These are phyloP conservation scores for Coffea eugenioides DNA, from an alignment of 257 asterid genomes.

Conservation along the genomic window DNA sequence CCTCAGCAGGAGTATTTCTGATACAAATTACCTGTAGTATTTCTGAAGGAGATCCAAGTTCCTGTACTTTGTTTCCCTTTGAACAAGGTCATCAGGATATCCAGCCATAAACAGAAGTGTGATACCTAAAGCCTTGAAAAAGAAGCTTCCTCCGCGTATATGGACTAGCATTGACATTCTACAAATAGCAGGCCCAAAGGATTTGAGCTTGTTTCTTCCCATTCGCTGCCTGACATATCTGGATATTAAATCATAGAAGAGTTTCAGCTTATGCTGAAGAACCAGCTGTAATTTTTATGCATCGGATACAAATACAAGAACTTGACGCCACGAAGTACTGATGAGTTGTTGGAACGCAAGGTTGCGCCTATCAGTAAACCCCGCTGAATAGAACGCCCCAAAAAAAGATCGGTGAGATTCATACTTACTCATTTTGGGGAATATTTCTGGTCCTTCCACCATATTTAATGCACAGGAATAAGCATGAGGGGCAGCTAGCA, in stretches of 20 bases:
- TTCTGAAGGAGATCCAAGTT: conserved; percentile 31
- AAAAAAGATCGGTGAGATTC: neutral
- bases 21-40: conserved; percentile 24
- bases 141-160: conserved; percentile 32
- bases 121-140: conserved; percentile 33
- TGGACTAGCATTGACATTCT: conserved; percentile 30
- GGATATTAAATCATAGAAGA: neutral
- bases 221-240: conserved; percentile 33
- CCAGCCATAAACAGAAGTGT: conserved; percentile 39
- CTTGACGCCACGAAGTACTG: neutral
- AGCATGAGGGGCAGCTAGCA: conserved; percentile 25
- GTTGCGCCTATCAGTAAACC: neutral
- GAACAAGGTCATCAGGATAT: conserved; percentile 27
- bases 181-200: conserved; percentile 31
- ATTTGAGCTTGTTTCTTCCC: conserved; percentile 37
- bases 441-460: conserved; percentile 38
- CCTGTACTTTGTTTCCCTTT: conserved; percentile 31
- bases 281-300: too few relatives aligned
- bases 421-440: conserved; percentile 30
- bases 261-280: neutral
- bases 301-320: neutral
- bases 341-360: neutral
- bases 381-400: neutral
- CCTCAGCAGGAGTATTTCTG: neutral
- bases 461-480: conserved; percentile 36